A percentile compares a stretch with the other conserved stretches of the same genome.
Evolutionary conservation across 1,284 basidiomycete species (phyloP).

Genomic region (Somion occarium): DNA sequence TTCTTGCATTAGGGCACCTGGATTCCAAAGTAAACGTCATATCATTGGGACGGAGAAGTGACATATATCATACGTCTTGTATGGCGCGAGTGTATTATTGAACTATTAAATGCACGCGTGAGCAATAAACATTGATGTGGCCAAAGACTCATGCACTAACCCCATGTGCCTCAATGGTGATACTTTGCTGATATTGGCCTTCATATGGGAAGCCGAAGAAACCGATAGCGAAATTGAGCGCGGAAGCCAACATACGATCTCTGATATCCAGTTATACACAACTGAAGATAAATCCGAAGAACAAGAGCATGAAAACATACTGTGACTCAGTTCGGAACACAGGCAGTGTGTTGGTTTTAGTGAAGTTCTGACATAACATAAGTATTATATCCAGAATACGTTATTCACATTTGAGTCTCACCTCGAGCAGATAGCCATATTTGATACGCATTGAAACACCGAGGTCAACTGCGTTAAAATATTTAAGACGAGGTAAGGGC

Average conservation of each 20-base stretch:
- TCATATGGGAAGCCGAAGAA: slow-evolving; percentile 84
- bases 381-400: slow-evolving; percentile 1
- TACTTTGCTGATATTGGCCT: slow-evolving; percentile 74
- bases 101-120: slow-evolving; percentile 35
- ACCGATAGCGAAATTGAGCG: slow-evolving; percentile 80
- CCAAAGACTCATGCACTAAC: slow-evolving; percentile 33
- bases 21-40: background rate
- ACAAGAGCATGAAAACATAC: slow-evolving; percentile 34
- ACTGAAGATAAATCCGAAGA: background rate
- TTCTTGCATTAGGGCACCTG: slow-evolving; percentile 60
- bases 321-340: slow-evolving; percentile 89
- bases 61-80: slow-evolving; percentile 45
- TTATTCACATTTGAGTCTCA: slow-evolving; percentile 17
- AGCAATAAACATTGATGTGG: slow-evolving; percentile 2
- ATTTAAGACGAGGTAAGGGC: background rate
- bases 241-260: slow-evolving; percentile 81
- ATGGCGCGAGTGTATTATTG: slow-evolving; percentile 79
- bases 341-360: slow-evolving; percentile 62
- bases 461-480: slow-evolving; percentile 47
- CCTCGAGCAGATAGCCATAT: slow-evolving; percentile 76
- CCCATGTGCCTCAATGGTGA: slow-evolving; percentile 68
- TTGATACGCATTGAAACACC: slow-evolving; percentile 72
- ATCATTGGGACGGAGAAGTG: background rate
- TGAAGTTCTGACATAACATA: slow-evolving; percentile 72
- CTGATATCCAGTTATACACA: slow-evolving; percentile 32